phyloP scores from a whole-genome alignment of 129 eudicot genomes.

The Pittosporum tobira region DNA sequence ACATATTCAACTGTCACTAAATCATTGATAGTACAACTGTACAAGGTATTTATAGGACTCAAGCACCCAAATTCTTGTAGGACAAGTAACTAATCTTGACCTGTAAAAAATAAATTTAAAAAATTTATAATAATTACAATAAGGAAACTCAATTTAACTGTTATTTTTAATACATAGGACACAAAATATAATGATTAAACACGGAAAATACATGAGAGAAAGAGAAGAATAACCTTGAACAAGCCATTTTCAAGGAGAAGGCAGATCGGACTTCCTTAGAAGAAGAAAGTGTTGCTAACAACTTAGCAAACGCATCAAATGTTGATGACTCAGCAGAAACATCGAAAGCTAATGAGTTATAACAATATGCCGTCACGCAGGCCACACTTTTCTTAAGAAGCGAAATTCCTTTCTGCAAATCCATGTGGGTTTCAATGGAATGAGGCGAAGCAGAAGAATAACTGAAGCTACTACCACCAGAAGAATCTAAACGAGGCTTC shows the following conservation, averaged over 20 bases:
- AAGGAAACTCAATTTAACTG: too few species aligned
- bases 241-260: slow-evolving; percentile 57
- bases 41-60: too few species aligned
- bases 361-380: slow-evolving; percentile 83
- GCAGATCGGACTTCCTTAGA: slow-evolving; percentile 78
- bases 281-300: slow-evolving; percentile 83
- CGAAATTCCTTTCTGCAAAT: slow-evolving; percentile 93
- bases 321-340: slow-evolving; percentile 84
- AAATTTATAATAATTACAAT: too few species aligned
- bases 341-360: slow-evolving; percentile 70
- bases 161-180: too few species aligned
- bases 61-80: too few species aligned
- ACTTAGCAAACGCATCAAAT: slow-evolving; percentile 86
- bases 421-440: slow-evolving; percentile 75
- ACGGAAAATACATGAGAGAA: not conserved
- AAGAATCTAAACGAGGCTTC: slow-evolving; percentile 65
- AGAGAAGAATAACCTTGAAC: slow-evolving; percentile 52
- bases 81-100: too few species aligned
- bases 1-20: too few species aligned
- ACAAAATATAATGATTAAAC: too few species aligned
- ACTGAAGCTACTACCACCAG: slow-evolving; percentile 63
- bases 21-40: too few species aligned
- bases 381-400: slow-evolving; percentile 98
- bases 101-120: too few species aligned
- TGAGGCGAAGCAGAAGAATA: slow-evolving; percentile 80